A percentile compares a stretch with the other conserved stretches of the same genome.
phyloP scores from a whole-genome alignment of 1,284 basidiomycete species.

The Ustilago shanxiensis region DNA sequence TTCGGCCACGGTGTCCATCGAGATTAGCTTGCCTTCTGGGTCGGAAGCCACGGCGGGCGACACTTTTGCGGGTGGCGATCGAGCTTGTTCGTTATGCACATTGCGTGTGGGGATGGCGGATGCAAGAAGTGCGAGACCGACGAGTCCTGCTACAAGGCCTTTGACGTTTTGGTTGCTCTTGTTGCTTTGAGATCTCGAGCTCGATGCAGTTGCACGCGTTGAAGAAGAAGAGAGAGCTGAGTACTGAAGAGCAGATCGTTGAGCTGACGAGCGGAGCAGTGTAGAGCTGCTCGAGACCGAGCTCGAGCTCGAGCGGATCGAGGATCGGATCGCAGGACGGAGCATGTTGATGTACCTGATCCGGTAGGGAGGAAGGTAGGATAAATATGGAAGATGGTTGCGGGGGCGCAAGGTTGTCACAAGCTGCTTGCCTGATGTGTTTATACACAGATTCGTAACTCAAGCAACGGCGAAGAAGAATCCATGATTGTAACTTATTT shows the following conservation, averaged over 20 bases:
- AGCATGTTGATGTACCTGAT: conserved; percentile 18
- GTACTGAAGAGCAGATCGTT: conserved; percentile 9
- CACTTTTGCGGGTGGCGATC: conserved; percentile 26
- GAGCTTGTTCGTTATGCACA: conserved; percentile 31
- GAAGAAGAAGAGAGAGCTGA: conserved; percentile 18
- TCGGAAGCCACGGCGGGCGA: conserved; percentile 32
- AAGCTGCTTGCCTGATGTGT: background rate
- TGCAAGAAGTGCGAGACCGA: conserved; percentile 40
- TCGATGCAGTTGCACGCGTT: background rate
- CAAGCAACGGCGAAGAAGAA: background rate
- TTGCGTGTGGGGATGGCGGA: conserved; percentile 18
- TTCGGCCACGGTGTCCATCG: conserved; percentile 53
- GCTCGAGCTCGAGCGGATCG: conserved; percentile 31
- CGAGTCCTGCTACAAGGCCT: conserved; percentile 32
- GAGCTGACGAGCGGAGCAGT: conserved; percentile 20
- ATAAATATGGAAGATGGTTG: background rate
- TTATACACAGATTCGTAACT: background rate
- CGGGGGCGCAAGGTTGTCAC: background rate
- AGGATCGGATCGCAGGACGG: conserved; percentile 16
- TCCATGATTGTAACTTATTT: too few species aligned
- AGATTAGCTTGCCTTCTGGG: conserved; percentile 50
- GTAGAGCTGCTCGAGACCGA: conserved; percentile 11
- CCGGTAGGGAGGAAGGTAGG: background rate
- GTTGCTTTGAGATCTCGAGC: background rate
- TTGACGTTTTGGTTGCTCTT: conserved; percentile 13